phyloP scores from a whole-genome alignment of 116 monocot genomes.

The Zostera marina region DNA sequence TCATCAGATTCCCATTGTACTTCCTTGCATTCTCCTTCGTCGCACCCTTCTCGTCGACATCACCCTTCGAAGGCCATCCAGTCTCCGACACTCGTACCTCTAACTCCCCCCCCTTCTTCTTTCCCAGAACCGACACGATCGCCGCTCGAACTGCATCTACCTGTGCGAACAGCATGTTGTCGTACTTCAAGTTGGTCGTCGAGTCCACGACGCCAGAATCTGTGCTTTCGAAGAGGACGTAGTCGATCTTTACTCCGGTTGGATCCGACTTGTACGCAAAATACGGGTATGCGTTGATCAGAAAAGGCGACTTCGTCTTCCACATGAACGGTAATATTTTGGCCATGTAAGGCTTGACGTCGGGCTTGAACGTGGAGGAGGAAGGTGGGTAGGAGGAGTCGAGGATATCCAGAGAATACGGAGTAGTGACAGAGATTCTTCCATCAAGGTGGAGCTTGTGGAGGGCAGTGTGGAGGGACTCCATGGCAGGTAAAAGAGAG shows the following conservation, averaged over 20 bases:
- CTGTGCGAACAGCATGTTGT: conserved; percentile 81
- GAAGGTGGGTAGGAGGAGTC: conserved; percentile 67
- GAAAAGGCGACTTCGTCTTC: conserved; percentile 41
- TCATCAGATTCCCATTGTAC: conserved; percentile 59
- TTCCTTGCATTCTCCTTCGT: conserved; percentile 46
- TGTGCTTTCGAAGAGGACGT: conserved; percentile 24
- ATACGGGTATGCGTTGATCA: conserved; percentile 92
- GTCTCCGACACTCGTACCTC: conserved; percentile 71
- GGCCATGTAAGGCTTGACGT: conserved; percentile 18
- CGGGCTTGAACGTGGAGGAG: conserved; percentile 42
- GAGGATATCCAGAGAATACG: conserved; percentile 47
- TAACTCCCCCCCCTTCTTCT: conserved; percentile 19
- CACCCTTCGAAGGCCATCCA: conserved; percentile 85
- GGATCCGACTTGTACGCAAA: conserved; percentile 84
- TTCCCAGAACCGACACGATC: conserved; percentile 24
- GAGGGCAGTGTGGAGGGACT: conserved; percentile 19
- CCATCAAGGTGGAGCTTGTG: conserved; percentile 26
- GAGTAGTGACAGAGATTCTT: conserved; percentile 37
- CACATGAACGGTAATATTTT: conserved; percentile 39
- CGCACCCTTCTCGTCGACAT: conserved; percentile 54
- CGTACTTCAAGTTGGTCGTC: conserved; percentile 38
- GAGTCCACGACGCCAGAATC: conserved; percentile 33
- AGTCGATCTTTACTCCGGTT: conserved; percentile 30
- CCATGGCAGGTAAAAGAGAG: conserved; percentile 33
- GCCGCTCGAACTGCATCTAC: conserved; percentile 55